A percentile compares a stretch with the other conserved stretches of the same genome.
phyloP scores from a whole-genome alignment of 2,329 filamentous ascomycete genomes.

The Zasmidium angulare region DNA sequence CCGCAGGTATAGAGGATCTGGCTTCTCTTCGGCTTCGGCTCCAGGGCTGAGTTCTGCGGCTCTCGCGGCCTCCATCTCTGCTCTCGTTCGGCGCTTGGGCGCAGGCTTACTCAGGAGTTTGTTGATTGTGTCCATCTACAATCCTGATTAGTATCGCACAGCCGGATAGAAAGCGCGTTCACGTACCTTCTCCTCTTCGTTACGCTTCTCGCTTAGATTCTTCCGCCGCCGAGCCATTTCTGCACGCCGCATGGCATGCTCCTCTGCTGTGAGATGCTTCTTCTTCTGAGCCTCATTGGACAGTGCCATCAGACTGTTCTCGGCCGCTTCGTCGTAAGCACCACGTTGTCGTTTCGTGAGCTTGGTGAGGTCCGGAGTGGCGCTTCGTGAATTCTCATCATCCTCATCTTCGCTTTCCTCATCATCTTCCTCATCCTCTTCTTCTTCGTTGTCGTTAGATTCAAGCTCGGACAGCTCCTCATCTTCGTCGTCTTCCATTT shows the following conservation, averaged over 20 bases:
- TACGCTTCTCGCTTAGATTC: conserved; percentile 73
- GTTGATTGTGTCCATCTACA: conserved; percentile 87
- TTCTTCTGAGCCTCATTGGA: conserved; percentile 70
- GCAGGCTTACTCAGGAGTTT: conserved; percentile 84
- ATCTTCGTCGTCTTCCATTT: conserved; percentile 53
- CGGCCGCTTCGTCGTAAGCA: conserved; percentile 49
- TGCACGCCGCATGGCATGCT: conserved; percentile 69
- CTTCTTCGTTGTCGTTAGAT: conserved; percentile 36
- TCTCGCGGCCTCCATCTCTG: conserved; percentile 46
- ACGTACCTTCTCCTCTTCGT: conserved; percentile 71
- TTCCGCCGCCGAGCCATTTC: conserved; percentile 74
- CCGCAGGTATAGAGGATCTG: conserved; percentile 62
- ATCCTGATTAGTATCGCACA: conserved; percentile 1
- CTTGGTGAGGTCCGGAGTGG: conserved; percentile 64
- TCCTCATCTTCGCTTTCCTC: conserved; percentile 50
- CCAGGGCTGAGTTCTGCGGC: conserved; percentile 52
- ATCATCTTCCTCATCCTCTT: conserved; percentile 42
- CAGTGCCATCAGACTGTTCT: conserved; percentile 45
- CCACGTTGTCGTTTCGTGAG: conserved; percentile 69
- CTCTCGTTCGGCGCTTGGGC: conserved; percentile 61
- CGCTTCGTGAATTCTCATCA: conserved; percentile 52
- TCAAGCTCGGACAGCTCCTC: conserved; percentile 45
- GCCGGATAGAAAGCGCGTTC: too few relatives aligned
- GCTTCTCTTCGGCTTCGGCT: conserved; percentile 37
- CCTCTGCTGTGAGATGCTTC: conserved; percentile 70